Conservation (phyloP, 768 basidiomycete genomes). For the Mycena leptocephala region DNA sequence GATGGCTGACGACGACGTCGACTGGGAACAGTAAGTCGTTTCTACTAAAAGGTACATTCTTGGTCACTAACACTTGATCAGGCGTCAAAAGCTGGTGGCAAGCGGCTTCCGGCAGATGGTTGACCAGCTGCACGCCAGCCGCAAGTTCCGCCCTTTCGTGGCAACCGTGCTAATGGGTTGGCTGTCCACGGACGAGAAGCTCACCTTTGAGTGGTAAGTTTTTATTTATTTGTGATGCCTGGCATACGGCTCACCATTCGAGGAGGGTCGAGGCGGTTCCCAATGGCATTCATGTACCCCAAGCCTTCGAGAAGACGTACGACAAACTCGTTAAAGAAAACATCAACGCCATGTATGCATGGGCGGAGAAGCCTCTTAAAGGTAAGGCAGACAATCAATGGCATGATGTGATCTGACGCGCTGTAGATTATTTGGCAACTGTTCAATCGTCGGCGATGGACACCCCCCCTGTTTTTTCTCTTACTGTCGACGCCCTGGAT, state of each 20-base stretch:
- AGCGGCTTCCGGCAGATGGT: constrained; percentile 12
- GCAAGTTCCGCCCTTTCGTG: constrained; percentile 27
- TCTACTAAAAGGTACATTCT: background rate
- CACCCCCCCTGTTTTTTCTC: background rate
- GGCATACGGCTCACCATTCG: background rate
- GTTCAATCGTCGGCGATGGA: background rate
- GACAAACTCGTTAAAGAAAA: background rate
- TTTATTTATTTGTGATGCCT: background rate
- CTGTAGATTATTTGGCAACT: background rate
- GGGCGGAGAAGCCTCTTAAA: background rate
- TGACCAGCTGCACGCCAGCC: background rate
- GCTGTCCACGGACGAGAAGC: background rate
- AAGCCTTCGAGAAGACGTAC: background rate
- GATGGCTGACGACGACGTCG: constrained; percentile 2
- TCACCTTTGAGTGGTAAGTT: constrained; percentile 12
- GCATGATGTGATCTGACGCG: background rate
- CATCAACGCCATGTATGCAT: background rate
- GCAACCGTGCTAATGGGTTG: constrained; percentile 12
- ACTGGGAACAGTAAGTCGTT: constrained; percentile 22
- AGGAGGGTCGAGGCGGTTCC: background rate
- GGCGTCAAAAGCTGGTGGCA: constrained; percentile 21
- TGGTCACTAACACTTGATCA: background rate
- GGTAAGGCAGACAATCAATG: background rate
- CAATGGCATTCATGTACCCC: background rate
- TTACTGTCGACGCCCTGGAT: background rate